phyloP scores from a whole-genome alignment of 768 basidiomycete genomes.

The Mycena capillaripes region DNA sequence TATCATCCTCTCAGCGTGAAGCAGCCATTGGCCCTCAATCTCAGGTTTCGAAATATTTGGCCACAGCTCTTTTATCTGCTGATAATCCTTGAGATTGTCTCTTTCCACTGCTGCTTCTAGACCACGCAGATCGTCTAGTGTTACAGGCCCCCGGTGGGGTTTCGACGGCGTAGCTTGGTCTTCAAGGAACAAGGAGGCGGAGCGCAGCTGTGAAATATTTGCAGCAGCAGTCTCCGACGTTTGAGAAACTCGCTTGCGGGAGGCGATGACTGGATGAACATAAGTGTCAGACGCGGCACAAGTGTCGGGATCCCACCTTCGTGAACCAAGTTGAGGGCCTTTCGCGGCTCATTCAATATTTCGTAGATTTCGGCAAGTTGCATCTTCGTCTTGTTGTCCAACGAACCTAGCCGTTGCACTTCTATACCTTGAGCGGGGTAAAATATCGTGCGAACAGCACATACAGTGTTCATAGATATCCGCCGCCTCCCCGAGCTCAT shows the following conservation, averaged over 20 bases:
- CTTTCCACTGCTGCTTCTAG: constrained; percentile 77
- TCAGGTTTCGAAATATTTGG: constrained; percentile 55
- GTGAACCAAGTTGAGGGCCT: constrained; percentile 88
- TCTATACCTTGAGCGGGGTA: no score
- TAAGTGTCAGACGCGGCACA: no score
- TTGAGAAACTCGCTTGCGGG: constrained; percentile 62
- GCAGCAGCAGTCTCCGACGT: constrained; percentile 33
- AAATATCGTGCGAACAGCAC: no score
- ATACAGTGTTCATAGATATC: constrained; percentile 89
- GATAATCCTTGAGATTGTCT: constrained; percentile 72
- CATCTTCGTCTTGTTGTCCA: constrained; percentile 85
- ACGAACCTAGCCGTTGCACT: no score
- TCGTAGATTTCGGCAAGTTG: constrained; percentile 94
- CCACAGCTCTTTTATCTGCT: constrained; percentile 74
- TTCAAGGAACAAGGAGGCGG: constrained; percentile 29
- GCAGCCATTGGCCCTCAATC: constrained; percentile 78
- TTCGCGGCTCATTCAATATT: constrained; percentile 81
- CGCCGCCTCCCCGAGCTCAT: constrained; percentile 80
- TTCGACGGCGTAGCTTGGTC: constrained; percentile 32
- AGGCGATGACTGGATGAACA: constrained; percentile 64
- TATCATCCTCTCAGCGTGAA: constrained; percentile 87
- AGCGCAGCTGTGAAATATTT: background rate
- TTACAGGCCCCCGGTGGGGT: constrained; percentile 57
- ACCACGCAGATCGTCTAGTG: constrained; percentile 69
- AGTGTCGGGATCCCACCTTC: constrained; percentile 67